Percentiles rank a stretch among this genome's conserved stretches.
These are phyloP conservation scores for Chytriomyces hyalinus DNA, from an alignment of 192 early-diverging fungal genomes.

Conservation along the genomic window DNA sequence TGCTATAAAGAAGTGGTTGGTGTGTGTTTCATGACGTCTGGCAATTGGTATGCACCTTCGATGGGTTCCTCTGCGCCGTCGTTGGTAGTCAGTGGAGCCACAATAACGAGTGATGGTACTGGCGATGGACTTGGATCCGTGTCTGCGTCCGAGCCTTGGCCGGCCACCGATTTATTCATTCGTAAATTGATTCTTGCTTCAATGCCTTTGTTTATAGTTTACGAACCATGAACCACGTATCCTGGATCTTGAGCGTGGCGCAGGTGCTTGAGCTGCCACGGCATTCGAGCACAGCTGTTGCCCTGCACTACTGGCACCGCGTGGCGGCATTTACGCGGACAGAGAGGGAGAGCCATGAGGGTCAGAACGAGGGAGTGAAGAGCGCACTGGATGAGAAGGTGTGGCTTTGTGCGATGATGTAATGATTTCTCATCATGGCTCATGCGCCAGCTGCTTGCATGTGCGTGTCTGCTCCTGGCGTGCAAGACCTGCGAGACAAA, in stretches of 20 bases:
- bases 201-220: background rate
- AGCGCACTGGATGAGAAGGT: background rate
- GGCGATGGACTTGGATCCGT: background rate
- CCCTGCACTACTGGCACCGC: constrained; percentile 9
- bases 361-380: background rate
- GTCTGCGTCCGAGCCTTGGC: background rate
- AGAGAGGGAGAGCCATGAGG: background rate
- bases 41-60: background rate
- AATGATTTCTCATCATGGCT: background rate
- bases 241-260: background rate
- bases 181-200: background rate
- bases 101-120: background rate
- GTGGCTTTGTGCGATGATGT: background rate
- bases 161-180: background rate
- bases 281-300: constrained; percentile 13
- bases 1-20: too few relatives aligned
- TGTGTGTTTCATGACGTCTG: too few relatives aligned
- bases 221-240: background rate
- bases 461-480: constrained; percentile 28
- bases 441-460: constrained; percentile 11
- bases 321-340: background rate
- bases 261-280: constrained; percentile 3
- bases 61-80: background rate
- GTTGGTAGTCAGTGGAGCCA: background rate
- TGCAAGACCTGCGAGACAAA: constrained; percentile 32